Base-by-base conservation (phyloP, 2,329 filamentous ascomycete genomes). In the Hirsutella thompsonii region DNA sequence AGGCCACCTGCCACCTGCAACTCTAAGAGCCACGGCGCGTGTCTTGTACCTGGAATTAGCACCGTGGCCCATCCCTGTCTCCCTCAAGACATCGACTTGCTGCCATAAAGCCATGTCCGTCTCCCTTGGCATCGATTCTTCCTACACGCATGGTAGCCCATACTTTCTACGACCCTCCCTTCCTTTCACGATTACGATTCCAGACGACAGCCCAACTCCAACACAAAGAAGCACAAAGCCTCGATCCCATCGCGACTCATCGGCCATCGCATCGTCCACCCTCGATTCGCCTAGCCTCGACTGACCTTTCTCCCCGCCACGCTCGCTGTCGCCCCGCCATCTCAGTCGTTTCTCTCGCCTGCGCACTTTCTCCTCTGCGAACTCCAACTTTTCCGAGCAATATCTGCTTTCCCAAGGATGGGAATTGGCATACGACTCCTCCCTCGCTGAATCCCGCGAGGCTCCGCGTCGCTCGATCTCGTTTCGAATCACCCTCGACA, bases 401-500 rank as follows among this genome's bases (percentile, higher is more conserved):
- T 26, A 30, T 35, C 26, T 20, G n/a, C 36, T 30, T 40, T 34
- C 44, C 49, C 46, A 50, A 59, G 53, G 46, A 60, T 60, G 57
- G 53, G 51, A 45, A 50, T 47, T 50, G 51, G 41, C 47, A 45
- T 42, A 37, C 48, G 47, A 36, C 47, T 55, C 39, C 46, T 52
- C 57, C 59, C 20, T 56, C 55, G 55, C 52, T 58, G 44, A 55
- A 47, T 40, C 35, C 45, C 44, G 53, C 55, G 55, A 55, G 55
- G 46, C 46, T 47, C 39, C 42, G 48, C 40, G 42, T 45, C 36
- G 35, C 40, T 44, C 37, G 42, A 37, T 40, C 40, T 37, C 35
- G 37, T 11, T 29, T 34, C 6, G 5, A 18, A 9, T 6, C 14
- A 13, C 4, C 35, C 6, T 9, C 26, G 16, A 23, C 11, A 9